These are phyloP conservation scores for Arthrobotrys pseudoclavata DNA, from an alignment of 2,329 filamentous ascomycete species.

Conservation along the genomic window DNA sequence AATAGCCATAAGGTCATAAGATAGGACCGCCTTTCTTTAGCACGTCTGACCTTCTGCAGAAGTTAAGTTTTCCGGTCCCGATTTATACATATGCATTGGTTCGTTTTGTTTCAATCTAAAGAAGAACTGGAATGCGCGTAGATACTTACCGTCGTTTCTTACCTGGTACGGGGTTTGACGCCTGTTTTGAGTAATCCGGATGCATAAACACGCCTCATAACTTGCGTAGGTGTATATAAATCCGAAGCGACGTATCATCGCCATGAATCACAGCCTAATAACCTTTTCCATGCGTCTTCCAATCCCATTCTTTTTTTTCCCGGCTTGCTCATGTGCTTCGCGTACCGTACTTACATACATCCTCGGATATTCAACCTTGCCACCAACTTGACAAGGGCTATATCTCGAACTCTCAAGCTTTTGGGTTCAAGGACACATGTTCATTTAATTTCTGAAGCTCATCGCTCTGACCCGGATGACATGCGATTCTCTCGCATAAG, in stretches of 20 bases:
- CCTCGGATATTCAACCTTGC: conserved; percentile 34
- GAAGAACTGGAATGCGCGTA: conserved; percentile 6
- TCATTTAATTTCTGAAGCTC: conserved; percentile 32
- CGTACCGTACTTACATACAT: background rate
- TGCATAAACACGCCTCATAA: conserved; percentile 34
- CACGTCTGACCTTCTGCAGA: conserved; percentile 21
- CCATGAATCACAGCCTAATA: conserved; percentile 37
- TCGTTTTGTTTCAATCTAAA: conserved; percentile 18
- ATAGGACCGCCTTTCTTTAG: conserved; percentile 13
- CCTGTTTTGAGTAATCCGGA: conserved; percentile 49
- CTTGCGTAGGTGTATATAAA: conserved; percentile 22
- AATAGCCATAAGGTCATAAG: conserved; percentile 1
- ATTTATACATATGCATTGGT: conserved; percentile 28
- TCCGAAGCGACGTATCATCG: conserved; percentile 19
- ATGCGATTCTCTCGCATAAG: conserved; percentile 37
- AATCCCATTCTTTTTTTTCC: background rate
- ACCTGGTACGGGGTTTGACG: conserved; percentile 25
- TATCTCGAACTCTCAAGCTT: conserved; percentile 8
- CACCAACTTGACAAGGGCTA: conserved; percentile 9
- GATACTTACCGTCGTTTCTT: conserved; percentile 20
- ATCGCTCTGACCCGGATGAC: conserved; percentile 26
- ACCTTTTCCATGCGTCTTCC: conserved; percentile 3
- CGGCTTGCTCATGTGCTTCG: conserved; percentile 1
- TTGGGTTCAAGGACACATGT: conserved; percentile 42
- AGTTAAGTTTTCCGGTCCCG: background rate